Evolutionary conservation across 306 rosid species (phyloP).

Genomic region (Citrullus mucosospermus): DNA sequence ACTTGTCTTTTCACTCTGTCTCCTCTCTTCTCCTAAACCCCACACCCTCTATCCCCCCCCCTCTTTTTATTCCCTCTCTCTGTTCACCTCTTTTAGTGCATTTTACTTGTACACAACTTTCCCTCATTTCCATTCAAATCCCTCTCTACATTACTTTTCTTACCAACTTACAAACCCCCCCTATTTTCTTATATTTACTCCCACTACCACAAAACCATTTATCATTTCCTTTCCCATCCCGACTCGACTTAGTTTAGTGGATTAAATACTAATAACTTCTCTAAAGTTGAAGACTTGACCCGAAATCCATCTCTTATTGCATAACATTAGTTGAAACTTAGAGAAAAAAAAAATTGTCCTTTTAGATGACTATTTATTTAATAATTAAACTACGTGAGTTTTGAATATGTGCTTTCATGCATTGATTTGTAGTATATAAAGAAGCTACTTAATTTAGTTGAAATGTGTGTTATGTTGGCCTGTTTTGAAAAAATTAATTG

Average conservation of each 20-base stretch:
- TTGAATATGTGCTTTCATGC: too few species aligned
- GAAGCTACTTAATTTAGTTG: too few species aligned
- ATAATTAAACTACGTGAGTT: too few species aligned
- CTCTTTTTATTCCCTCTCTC: not conserved
- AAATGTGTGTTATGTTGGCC: too few species aligned
- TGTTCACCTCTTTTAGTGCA: conserved; percentile 3
- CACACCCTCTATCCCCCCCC: not conserved
- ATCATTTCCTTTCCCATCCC: not conserved
- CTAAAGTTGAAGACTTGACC: too few species aligned
- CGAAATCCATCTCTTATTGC: too few species aligned
- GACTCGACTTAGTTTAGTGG: not conserved
- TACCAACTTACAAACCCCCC: not conserved
- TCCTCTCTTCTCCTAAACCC: not conserved
- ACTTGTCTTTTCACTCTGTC: conserved; percentile 14
- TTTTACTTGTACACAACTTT: not conserved
- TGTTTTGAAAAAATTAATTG: too few species aligned
- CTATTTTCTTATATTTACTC: not conserved
- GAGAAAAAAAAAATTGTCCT: too few species aligned
- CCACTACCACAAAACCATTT: not conserved
- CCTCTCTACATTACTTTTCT: not conserved
- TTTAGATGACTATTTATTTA: too few species aligned
- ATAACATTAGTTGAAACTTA: too few species aligned
- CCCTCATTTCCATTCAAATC: not conserved
- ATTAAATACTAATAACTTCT: too few species aligned
- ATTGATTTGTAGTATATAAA: too few species aligned